Base-by-base conservation (phyloP, 176 grass and related monocot species). In the Otatea glauca region DNA sequence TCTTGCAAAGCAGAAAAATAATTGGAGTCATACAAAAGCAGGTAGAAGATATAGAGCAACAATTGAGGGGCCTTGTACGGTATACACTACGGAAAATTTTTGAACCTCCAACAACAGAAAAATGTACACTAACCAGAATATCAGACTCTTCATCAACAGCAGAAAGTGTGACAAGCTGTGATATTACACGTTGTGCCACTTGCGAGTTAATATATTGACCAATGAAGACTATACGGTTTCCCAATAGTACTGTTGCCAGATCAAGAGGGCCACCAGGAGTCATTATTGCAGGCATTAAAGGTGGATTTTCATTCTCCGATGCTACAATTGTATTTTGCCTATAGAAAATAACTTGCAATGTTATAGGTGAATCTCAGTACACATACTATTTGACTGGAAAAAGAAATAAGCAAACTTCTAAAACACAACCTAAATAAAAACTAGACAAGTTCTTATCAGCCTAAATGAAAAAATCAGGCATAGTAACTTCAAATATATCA, bases 101-200 rank as follows among this genome's bases (percentile, higher is more conserved):
- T 21, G 32, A 76, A 80, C 54, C 18, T 88, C 34, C 17, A 79
- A 54, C 5, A 84, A 21, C 5, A 80, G 2, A 68, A 49, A 56
- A 51, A 89, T 61, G 41, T 78, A 72, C 51, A 86, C 90, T 85
- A 85, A 98, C 96, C 89, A 95, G 76, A 90, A 98, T 95, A 90
- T 98, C 96, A 80, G 81, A 65, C 60, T 94, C 84, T 74, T 95
- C 93, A 64, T 98, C 93, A 75, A 98, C 74, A 77, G 91, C 70
- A 84, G 96, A 80, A 85, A 98, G 91, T 81, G 89, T 92, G 68
- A 98, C 70, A 73, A 98, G 96, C 71, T 98, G 93, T 67, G 93
- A 98, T 86, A 99, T 96, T 45, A 95, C 93, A 80, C 87, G 93
- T 16, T 99, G 91, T 80, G 96, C 96, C 79, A 99, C 93, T 87